A percentile compares a stretch with the other conserved stretches of the same genome.
Conservation (phyloP, 352 stramenopile genomes). For the Pythium aphanidermatum region DNA sequence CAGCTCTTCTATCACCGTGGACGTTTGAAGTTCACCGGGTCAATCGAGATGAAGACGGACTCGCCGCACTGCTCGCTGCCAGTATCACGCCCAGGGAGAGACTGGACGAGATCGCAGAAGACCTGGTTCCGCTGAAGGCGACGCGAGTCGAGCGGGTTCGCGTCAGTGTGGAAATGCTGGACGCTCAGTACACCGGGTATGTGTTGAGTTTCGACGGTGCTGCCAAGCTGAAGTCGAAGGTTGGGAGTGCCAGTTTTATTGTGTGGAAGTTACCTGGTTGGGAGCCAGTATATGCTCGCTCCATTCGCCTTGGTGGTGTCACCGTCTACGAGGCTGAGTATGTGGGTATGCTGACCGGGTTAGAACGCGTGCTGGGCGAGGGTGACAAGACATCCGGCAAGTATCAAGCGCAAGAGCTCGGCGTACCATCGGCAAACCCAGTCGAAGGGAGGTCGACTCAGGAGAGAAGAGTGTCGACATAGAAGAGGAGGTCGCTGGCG, state of each 20-base stretch:
- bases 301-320: neutral
- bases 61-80: constrained; percentile 2
- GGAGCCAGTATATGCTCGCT: neutral
- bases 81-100: constrained; percentile 13
- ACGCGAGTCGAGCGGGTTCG: neutral
- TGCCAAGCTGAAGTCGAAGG: constrained; percentile 12
- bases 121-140: constrained; percentile 4
- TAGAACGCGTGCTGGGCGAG: constrained; percentile 1
- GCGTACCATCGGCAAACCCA: too few relatives aligned
- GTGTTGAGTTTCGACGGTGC: constrained; percentile 17
- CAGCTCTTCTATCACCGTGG: constrained; percentile 4
- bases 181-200: constrained; percentile 3
- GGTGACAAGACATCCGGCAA: too few relatives aligned
- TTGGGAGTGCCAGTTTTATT: constrained; percentile 9
- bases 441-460: too few relatives aligned
- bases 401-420: too few relatives aligned
- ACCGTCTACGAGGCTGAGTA: constrained; percentile 21
- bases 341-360: neutral
- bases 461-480: neutral
- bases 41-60: constrained; percentile 4
- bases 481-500: neutral
- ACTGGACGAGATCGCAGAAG: constrained; percentile 1
- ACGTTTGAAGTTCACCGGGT: constrained; percentile 7
- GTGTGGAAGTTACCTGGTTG: constrained; percentile 11
- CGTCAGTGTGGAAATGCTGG: constrained; percentile 11